Percentiles rank a stretch among this genome's conserved stretches.
Evolutionary conservation across 345 rosid genomes (phyloP).

Genomic region (Pugionium cornutum): DNA sequence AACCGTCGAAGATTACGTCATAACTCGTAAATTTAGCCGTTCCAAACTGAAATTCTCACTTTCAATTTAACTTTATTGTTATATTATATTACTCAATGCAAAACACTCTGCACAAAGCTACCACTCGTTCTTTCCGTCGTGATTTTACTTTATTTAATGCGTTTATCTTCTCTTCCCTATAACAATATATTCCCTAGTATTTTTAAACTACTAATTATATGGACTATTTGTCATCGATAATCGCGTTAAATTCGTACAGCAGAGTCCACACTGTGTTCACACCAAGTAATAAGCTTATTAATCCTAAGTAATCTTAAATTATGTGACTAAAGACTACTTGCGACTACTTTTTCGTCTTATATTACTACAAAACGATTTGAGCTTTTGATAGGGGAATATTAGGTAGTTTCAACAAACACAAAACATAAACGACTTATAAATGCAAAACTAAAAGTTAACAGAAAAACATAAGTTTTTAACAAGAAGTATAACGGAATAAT

Average conservation of each 20-base stretch:
- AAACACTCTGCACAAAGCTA: constrained; percentile 40
- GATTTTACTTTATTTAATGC: background rate
- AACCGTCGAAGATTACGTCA: constrained; percentile 38
- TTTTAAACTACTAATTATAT: constrained; percentile 5
- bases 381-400: constrained; percentile 9
- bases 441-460: background rate
- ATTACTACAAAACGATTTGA: background rate
- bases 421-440: background rate
- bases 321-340: background rate
- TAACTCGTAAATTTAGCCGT: constrained; percentile 30
- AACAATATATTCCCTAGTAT: background rate
- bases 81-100: constrained; percentile 25
- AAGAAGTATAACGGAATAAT: no score
- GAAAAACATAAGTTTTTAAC: background rate
- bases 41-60: background rate
- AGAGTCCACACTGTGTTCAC: constrained; percentile 16
- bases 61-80: no score
- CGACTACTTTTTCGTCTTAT: no score
- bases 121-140: constrained; percentile 34
- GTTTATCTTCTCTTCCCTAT: background rate
- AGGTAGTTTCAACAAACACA: constrained; percentile 2
- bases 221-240: background rate
- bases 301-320: constrained; percentile 1
- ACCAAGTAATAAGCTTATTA: background rate
- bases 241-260: no score